A percentile compares a stretch with the other conserved stretches of the same genome.
Evolutionary conservation across 352 stramenopile genomes (phyloP).

Genomic region (Pythium biforme): DNA sequence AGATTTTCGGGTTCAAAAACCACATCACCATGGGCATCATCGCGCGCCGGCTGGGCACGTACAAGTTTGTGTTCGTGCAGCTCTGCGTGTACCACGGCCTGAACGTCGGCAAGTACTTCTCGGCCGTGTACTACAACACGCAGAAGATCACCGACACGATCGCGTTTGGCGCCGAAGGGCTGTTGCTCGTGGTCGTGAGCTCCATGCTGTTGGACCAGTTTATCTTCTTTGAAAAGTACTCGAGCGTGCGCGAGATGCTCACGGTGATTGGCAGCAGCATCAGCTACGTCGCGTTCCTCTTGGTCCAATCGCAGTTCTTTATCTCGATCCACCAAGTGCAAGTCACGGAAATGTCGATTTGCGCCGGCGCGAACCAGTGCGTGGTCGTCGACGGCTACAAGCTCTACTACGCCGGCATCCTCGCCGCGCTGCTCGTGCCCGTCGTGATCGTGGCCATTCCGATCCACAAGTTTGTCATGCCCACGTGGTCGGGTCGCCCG

Average conservation of each 20-base stretch:
- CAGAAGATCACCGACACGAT: slow-evolving; percentile 30
- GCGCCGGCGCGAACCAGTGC: slow-evolving; percentile 18
- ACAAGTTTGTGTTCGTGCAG: slow-evolving; percentile 28
- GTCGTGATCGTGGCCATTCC: slow-evolving; percentile 2
- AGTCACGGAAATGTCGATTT: slow-evolving; percentile 17
- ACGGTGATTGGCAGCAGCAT: slow-evolving; percentile 14
- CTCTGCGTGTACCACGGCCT: slow-evolving; percentile 25
- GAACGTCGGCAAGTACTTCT: slow-evolving; percentile 24
- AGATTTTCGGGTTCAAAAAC: slow-evolving; percentile 23
- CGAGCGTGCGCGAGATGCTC: slow-evolving; percentile 22
- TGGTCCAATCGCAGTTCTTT: slow-evolving; percentile 6
- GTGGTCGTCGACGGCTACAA: slow-evolving; percentile 9
- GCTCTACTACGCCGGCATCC: slow-evolving; percentile 16
- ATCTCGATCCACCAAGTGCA: slow-evolving; percentile 19
- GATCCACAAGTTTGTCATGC: slow-evolving; percentile 9
- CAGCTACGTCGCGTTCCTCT: slow-evolving; percentile 8
- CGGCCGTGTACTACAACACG: slow-evolving; percentile 23
- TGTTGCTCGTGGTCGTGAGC: slow-evolving; percentile 24
- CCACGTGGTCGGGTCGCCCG: background rate
- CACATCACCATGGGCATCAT: slow-evolving; percentile 26
- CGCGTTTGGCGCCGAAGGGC: slow-evolving; percentile 21
- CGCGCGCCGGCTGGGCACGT: slow-evolving; percentile 21
- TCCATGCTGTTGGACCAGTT: slow-evolving; percentile 24
- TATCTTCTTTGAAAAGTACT: slow-evolving; percentile 26
- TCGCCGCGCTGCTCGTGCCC: slow-evolving; percentile 10